A percentile compares a stretch with the other conserved stretches of the same genome.
Evolutionary conservation across 1,284 basidiomycete species (phyloP).

Genomic region (Meira miltonrushii): DNA sequence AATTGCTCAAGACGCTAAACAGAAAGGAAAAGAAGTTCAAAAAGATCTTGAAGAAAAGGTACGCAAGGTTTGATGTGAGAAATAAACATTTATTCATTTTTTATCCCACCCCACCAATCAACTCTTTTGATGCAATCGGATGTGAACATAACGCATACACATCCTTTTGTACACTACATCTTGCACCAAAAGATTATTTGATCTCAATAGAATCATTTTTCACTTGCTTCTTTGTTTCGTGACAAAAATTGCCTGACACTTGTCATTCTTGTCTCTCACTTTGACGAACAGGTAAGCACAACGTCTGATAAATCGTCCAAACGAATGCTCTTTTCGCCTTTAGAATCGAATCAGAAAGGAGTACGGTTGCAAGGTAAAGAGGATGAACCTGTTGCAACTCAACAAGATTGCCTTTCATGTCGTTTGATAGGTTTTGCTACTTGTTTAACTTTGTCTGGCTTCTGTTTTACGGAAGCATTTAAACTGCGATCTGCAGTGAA

Average conservation of each 20-base stretch:
- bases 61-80: constrained; percentile 26
- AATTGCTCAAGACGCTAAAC: constrained; percentile 29
- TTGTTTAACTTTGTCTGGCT: constrained; percentile 33
- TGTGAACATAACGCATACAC: neutral
- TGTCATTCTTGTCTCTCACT: neutral
- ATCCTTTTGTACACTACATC: neutral
- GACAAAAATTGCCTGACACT: neutral
- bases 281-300: neutral
- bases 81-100: neutral
- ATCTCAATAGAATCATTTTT: neutral
- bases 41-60: constrained; percentile 28
- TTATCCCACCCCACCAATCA: neutral
- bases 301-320: constrained; percentile 16
- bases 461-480: constrained; percentile 40
- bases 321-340: constrained; percentile 1
- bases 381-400: constrained; percentile 14
- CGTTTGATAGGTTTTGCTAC: constrained; percentile 44
- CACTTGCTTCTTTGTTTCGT: neutral
- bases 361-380: constrained; percentile 13
- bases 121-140: neutral
- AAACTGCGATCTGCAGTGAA: constrained; percentile 20
- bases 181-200: neutral
- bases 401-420: constrained; percentile 36
- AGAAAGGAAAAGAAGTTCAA: constrained; percentile 19
- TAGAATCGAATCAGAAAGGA: neutral